Percentiles rank a stretch among this genome's conserved stretches.
These are phyloP conservation scores for Fusarium xyrophilum DNA, from an alignment of 2,329 filamentous ascomycete genomes.

Conservation along the genomic window DNA sequence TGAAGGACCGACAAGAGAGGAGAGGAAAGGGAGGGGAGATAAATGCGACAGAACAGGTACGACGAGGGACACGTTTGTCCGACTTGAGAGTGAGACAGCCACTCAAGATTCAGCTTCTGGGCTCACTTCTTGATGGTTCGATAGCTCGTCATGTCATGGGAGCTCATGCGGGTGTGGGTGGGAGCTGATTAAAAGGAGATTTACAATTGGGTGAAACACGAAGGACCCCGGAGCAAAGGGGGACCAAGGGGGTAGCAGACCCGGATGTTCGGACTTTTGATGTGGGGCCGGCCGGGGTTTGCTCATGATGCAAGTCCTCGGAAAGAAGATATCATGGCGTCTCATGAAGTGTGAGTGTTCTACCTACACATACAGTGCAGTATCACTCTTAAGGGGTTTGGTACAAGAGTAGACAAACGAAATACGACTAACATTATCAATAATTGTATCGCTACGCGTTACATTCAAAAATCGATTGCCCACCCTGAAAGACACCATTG, in stretches of 20 bases:
- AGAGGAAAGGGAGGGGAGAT: background rate
- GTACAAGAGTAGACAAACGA: background rate
- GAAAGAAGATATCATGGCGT: background rate
- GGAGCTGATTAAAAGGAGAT: slow-evolving; percentile 32
- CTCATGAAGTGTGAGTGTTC: background rate
- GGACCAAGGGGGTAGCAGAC: slow-evolving; percentile 4
- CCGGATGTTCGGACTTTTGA: slow-evolving; percentile 23
- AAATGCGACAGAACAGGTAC: background rate
- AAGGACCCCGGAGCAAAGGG: background rate
- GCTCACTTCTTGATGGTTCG: slow-evolving; percentile 35
- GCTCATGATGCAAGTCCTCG: background rate
- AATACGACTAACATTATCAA: background rate
- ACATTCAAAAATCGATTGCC: slow-evolving; percentile 7
- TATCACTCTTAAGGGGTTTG: background rate
- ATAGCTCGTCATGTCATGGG: slow-evolving; percentile 33
- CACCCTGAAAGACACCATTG: slow-evolving; percentile 12
- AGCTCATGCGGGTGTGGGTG: slow-evolving; percentile 28
- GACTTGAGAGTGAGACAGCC: slow-evolving; percentile 10
- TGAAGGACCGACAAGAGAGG: slow-evolving; percentile 1
- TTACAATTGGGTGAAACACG: slow-evolving; percentile 15
- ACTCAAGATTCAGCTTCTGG: slow-evolving; percentile 28
- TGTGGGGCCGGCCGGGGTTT: slow-evolving; percentile 26
- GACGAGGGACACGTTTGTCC: slow-evolving; percentile 25
- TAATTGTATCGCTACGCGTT: background rate
- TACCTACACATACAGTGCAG: background rate